These are phyloP conservation scores for Herpetomonas muscarum DNA, from an alignment of 208 protist species.

Conservation along the genomic window DNA sequence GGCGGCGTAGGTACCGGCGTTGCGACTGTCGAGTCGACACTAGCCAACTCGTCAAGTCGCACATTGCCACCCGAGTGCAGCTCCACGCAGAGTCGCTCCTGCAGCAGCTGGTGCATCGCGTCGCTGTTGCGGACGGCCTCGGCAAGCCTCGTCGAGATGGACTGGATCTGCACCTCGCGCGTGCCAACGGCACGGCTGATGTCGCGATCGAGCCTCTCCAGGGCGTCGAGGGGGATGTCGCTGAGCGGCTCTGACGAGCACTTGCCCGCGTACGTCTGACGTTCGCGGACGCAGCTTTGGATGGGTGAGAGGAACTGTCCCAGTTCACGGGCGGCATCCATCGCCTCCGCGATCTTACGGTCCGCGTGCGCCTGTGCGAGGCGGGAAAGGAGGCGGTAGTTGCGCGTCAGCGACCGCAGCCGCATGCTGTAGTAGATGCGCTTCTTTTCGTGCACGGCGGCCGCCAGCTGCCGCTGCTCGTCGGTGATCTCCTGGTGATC, in stretches of 20 bases:
- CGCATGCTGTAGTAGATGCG: slow-evolving; percentile 95
- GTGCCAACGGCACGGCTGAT: slow-evolving; percentile 60
- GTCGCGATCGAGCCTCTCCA: slow-evolving; percentile 24
- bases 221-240: slow-evolving; percentile 4
- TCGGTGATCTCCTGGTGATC: slow-evolving; percentile 71
- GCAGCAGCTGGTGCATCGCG: slow-evolving; percentile 30
- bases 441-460: slow-evolving; percentile 91
- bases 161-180: slow-evolving; percentile 51
- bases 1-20: background rate
- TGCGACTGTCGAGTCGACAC: slow-evolving; percentile 1
- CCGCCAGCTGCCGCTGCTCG: slow-evolving; percentile 78
- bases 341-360: slow-evolving; percentile 13
- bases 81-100: slow-evolving; percentile 72
- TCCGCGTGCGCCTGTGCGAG: slow-evolving; percentile 19
- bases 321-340: slow-evolving; percentile 21
- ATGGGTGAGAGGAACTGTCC: slow-evolving; percentile 28
- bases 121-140: slow-evolving; percentile 21
- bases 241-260: slow-evolving; percentile 5
- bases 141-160: slow-evolving; percentile 25
- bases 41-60: slow-evolving; percentile 76
- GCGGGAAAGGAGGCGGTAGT: slow-evolving; percentile 53
- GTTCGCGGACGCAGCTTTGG: slow-evolving; percentile 28
- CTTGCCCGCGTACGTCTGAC: slow-evolving; percentile 23
- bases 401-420: slow-evolving; percentile 85
- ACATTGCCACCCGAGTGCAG: slow-evolving; percentile 89